A percentile compares a stretch with the other conserved stretches of the same genome.
Evolutionary conservation across 331 rosid genomes (phyloP).

Genomic region (Malus hybrid): DNA sequence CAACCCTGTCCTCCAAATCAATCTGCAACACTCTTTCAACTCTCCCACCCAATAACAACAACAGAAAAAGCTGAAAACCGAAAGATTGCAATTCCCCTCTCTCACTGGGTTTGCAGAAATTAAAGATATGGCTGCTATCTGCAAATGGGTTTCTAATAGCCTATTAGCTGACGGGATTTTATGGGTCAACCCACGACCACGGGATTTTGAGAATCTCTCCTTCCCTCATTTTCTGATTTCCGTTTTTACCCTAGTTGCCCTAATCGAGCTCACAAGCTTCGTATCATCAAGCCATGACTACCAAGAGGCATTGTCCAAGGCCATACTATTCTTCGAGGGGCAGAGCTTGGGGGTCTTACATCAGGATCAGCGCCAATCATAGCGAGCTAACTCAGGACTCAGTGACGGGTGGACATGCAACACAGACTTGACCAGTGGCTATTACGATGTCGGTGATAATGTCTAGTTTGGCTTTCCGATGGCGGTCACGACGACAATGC

Average conservation of each 20-base stretch:
- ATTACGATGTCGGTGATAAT: slow-evolving; percentile 95
- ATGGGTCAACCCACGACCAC: background rate
- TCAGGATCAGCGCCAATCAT: slow-evolving; percentile 45
- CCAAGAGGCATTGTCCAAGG: slow-evolving; percentile 64
- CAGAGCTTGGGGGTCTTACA: slow-evolving; percentile 80
- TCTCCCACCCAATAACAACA: too few species aligned
- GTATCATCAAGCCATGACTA: slow-evolving; percentile 36
- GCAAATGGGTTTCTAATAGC: too few species aligned
- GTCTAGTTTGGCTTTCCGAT: slow-evolving; percentile 81
- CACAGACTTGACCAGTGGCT: slow-evolving; percentile 74
- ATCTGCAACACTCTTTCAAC: too few species aligned
- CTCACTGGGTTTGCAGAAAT: too few species aligned
- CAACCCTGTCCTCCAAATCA: too few species aligned
- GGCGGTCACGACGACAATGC: slow-evolving; percentile 88
- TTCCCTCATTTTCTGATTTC: background rate
- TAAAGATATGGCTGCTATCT: too few species aligned
- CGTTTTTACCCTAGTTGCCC: background rate
- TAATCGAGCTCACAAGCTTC: background rate
- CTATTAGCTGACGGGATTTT: too few species aligned
- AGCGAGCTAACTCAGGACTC: slow-evolving; percentile 69
- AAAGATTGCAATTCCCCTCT: too few species aligned
- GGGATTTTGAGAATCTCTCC: slow-evolving; percentile 6
- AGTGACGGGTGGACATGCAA: slow-evolving; percentile 68
- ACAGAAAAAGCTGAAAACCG: too few species aligned
- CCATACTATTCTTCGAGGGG: slow-evolving; percentile 75